Evolutionary conservation across 2,329 filamentous ascomycete species (phyloP).

Genomic region (Penicillium sp.): DNA sequence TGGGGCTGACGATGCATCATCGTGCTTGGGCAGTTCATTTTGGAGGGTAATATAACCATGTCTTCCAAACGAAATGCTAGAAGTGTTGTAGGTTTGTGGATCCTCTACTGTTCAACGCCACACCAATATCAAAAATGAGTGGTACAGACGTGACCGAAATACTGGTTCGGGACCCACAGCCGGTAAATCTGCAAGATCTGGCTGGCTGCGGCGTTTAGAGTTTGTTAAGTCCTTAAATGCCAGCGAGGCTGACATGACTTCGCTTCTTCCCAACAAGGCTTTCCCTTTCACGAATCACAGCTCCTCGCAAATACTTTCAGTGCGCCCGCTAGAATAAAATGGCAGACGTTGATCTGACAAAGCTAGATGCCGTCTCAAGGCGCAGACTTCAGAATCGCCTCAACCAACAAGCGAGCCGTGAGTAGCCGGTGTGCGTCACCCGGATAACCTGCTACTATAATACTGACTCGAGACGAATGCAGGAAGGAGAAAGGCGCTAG

Average conservation of each 20-base stretch:
- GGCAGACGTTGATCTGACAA: not conserved
- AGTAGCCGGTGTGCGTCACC: too few species aligned
- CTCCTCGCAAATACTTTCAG: not conserved
- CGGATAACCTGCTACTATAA: too few species aligned
- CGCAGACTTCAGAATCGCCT: constrained; percentile 27
- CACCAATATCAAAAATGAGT: too few species aligned
- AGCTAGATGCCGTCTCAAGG: constrained; percentile 11
- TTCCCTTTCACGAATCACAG: not conserved
- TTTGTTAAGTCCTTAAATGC: not conserved
- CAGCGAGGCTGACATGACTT: not conserved
- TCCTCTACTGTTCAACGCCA: too few species aligned
- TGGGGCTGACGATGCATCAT: too few species aligned
- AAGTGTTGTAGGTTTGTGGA: too few species aligned
- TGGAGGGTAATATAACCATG: too few species aligned
- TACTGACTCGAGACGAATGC: too few species aligned
- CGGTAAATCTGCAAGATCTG: not conserved
- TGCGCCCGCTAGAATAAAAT: too few species aligned
- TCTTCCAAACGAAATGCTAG: too few species aligned
- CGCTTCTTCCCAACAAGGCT: not conserved
- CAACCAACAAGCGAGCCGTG: constrained; percentile 29
- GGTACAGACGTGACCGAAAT: not conserved
- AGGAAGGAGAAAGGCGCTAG: constrained; percentile 22
- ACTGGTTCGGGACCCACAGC: not conserved
- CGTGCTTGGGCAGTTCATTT: too few species aligned
- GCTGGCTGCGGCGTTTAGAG: not conserved